These are phyloP conservation scores for Cladosporium sp. DNA, from an alignment of 2,329 filamentous ascomycete species.

Conservation along the genomic window DNA sequence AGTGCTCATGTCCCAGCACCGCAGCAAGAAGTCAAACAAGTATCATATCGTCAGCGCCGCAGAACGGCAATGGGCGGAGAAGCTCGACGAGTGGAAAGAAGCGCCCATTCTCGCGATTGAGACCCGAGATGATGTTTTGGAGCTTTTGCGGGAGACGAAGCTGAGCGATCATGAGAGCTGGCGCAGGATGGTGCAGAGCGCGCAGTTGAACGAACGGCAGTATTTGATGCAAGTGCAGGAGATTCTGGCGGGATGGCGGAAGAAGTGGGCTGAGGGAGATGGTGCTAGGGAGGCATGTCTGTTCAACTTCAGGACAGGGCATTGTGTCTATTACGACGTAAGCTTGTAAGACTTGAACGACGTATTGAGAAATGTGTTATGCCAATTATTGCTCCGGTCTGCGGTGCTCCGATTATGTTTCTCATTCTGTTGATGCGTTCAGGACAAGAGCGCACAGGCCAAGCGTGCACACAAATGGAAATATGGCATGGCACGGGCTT, in stretches of 20 bases:
- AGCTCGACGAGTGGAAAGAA: conserved; percentile 65
- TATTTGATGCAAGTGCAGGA: conserved; percentile 80
- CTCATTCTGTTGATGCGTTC: background rate
- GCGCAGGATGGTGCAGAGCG: conserved; percentile 71
- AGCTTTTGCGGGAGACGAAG: conserved; percentile 65
- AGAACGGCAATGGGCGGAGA: conserved; percentile 50
- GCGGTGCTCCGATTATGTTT: background rate
- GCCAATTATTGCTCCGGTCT: background rate
- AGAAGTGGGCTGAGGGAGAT: conserved; percentile 42
- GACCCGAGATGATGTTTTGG: conserved; percentile 75
- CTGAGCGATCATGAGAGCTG: conserved; percentile 78
- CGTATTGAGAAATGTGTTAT: background rate
- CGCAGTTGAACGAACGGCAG: conserved; percentile 69
- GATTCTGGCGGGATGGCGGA: conserved; percentile 59
- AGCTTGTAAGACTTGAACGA: conserved; percentile 25
- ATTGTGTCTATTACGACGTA: conserved; percentile 81
- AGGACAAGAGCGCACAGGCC: background rate
- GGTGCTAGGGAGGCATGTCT: conserved; percentile 71
- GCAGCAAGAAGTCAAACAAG: conserved; percentile 87
- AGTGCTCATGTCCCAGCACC: conserved; percentile 74
- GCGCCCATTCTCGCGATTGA: conserved; percentile 84
- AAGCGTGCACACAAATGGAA: background rate
- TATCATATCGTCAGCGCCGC: conserved; percentile 76
- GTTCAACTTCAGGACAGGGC: conserved; percentile 83
- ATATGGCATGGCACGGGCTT: background rate